These are phyloP conservation scores for Triglochin maritima DNA, from an alignment of 106 monocot species.

Conservation along the genomic window DNA sequence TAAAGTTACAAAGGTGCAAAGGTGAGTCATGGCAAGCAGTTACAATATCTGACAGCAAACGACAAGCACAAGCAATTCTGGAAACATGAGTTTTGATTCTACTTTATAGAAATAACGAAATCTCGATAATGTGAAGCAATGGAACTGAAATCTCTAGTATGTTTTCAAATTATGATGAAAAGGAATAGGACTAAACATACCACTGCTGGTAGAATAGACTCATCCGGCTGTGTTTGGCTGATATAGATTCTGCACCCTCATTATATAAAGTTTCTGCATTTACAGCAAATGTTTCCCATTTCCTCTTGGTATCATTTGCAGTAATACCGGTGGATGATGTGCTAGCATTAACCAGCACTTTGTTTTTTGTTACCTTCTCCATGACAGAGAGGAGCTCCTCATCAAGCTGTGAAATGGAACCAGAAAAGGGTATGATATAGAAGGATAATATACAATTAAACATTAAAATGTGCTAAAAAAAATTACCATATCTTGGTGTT, in stretches of 20 bases:
- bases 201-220: constrained; percentile 53
- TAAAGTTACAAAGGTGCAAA: background rate
- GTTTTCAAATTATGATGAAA: too few relatives aligned
- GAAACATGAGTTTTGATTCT: too few relatives aligned
- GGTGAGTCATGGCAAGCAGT: background rate
- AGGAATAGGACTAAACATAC: constrained; percentile 14
- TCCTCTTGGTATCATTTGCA: constrained; percentile 65
- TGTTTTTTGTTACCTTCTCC: constrained; percentile 25
- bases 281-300: constrained; percentile 60
- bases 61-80: too few relatives aligned
- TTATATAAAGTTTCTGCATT: constrained; percentile 36
- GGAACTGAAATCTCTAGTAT: too few relatives aligned
- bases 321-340: constrained; percentile 20
- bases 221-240: constrained; percentile 80
- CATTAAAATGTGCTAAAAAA: too few relatives aligned
- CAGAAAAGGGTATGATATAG: background rate
- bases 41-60: too few relatives aligned
- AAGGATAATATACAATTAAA: too few relatives aligned
- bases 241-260: constrained; percentile 52
- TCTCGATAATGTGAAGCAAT: too few relatives aligned
- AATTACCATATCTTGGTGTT: too few relatives aligned
- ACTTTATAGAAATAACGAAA: too few relatives aligned
- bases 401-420: constrained; percentile 39
- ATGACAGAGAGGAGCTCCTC: constrained; percentile 32
- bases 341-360: constrained; percentile 42